phyloP scores from a whole-genome alignment of 2,329 filamentous ascomycete genomes.

The Paecilomyces formosus region DNA sequence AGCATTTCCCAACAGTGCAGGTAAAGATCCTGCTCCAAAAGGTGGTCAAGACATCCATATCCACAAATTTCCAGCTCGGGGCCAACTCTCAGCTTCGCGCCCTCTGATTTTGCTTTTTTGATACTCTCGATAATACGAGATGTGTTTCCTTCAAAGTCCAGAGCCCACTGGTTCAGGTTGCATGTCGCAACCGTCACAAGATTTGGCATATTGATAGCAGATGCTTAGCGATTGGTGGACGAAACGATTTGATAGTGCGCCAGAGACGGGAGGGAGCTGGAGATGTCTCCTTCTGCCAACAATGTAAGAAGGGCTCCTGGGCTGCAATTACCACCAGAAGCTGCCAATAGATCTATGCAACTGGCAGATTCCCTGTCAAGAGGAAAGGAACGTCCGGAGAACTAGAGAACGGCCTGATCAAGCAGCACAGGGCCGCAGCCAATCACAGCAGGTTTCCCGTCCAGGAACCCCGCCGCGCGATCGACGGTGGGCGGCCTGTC shows the following conservation, averaged over 20 bases:
- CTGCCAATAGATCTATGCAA: not conserved
- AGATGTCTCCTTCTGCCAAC: not conserved
- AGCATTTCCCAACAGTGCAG: constrained; percentile 56
- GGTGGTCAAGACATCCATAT: constrained; percentile 61
- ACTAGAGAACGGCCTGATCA: not conserved
- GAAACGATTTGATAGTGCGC: not conserved
- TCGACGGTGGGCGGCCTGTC: not conserved
- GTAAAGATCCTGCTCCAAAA: constrained; percentile 45
- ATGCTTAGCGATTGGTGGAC: not conserved
- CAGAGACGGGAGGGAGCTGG: not conserved
- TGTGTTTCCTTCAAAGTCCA: constrained; percentile 57
- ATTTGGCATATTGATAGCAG: constrained; percentile 4
- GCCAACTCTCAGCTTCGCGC: constrained; percentile 50
- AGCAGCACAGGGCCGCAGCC: not conserved
- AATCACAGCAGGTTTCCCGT: not conserved
- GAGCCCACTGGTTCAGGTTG: constrained; percentile 23
- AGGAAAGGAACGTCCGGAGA: not conserved
- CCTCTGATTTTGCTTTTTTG: constrained; percentile 47
- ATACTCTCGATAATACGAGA: constrained; percentile 58
- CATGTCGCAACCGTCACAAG: constrained; percentile 9
- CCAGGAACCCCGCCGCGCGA: not conserved
- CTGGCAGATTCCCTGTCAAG: not conserved
- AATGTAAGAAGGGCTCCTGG: not conserved
- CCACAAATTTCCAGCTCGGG: constrained; percentile 38
- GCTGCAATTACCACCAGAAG: not conserved